Conservation (phyloP, 2,329 filamentous ascomycete species). For the Fusarium setosum region DNA sequence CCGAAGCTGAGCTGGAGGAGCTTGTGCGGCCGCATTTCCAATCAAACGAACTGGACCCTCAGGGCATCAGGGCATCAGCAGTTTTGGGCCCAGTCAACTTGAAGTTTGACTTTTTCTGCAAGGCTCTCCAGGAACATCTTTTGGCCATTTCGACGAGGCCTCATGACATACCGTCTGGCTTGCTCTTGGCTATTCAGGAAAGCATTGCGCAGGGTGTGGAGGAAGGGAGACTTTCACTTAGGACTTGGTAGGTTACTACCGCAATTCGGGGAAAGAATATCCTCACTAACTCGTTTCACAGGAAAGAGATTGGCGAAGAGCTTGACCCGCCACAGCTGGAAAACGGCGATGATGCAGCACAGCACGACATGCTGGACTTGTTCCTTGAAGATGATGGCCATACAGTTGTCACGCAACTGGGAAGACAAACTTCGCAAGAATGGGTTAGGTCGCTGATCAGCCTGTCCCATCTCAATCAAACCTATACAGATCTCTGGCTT, state of each 20-base stretch:
- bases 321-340: constrained; percentile 4
- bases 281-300: constrained; percentile 20
- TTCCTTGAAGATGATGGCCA: constrained; percentile 42
- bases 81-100: constrained; percentile 34
- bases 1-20: constrained; percentile 39
- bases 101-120: constrained; percentile 39
- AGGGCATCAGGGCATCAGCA: neutral
- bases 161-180: constrained; percentile 40
- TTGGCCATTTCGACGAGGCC: constrained; percentile 14
- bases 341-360: constrained; percentile 36
- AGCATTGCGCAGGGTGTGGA: constrained; percentile 40
- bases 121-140: constrained; percentile 34
- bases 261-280: neutral
- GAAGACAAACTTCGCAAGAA: constrained; percentile 38
- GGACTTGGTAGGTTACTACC: constrained; percentile 47
- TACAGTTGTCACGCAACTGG: constrained; percentile 46
- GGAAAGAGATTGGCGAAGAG: constrained; percentile 42
- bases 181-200: constrained; percentile 43
- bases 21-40: constrained; percentile 25
- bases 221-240: constrained; percentile 43
- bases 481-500: constrained; percentile 49
- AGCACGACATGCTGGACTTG: constrained; percentile 44
- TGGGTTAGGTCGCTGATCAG: constrained; percentile 38
- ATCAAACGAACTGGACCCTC: neutral
- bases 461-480: constrained; percentile 43